Evolutionary conservation across 441 rosid genomes (phyloP), one percentile per base, ranked within the genome.

Genomic region (Mallotus repandus): DNA sequence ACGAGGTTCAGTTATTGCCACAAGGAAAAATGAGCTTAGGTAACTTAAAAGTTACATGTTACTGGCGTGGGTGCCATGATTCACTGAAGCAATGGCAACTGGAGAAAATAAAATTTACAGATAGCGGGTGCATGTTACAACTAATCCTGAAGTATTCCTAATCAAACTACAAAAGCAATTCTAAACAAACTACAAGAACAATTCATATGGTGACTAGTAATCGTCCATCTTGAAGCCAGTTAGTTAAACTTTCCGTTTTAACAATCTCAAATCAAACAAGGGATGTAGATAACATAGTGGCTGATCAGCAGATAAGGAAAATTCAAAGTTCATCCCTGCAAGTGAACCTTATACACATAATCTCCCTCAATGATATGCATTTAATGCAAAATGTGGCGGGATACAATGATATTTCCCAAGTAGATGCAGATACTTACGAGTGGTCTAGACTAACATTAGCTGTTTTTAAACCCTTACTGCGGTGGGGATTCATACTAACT

Each of bases 401-500:
- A 63, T 62, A 18, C 13, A 49, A 71, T 19, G n/a, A 55, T 65
- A 50, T 1, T 45, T 50, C 16, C 22, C 43, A 25, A n/a, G 14
- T 55, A 59, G 60, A 67, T 66, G 70, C 45, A 68, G 69, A 77
- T 70, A 78, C 97, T 82, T 89, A 96, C 97, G 97, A 79, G 66
- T 96, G 99, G 88, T 96, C 98, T 21, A 96, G 93, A 78, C 98
- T 91, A 59, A 96, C 89, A 12, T 87, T 76, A 81, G 86, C 75
- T 32, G 83, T 66, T 86, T 84, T 86, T 76, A 87, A 79, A 61
- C 88, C 93, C 84, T 75, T 84, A 73, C 77, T 80, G 7, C 97
- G 94, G 74, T 93, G 97, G 70, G 99, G 99, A 84, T 96, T 96
- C 85, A 91, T 72, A 77, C 94, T 88, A 59, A 94, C 87, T 72